Evolutionary conservation across 768 basidiomycete genomes (phyloP).

Genomic region (Lyophyllum shimeji): DNA sequence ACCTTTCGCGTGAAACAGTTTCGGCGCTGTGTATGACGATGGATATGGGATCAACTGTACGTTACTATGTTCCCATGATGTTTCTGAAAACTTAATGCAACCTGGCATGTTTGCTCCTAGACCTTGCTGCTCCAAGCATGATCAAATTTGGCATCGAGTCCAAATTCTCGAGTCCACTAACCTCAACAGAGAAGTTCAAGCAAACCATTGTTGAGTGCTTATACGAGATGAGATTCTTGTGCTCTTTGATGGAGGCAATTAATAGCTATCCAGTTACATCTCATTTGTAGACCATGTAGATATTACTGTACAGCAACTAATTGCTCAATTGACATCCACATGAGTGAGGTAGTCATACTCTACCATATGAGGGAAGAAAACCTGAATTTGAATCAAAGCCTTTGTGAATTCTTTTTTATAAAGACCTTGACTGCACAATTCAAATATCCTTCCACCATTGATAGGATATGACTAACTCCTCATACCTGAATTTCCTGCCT

Average conservation of each 20-base stretch:
- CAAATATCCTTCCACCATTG: conserved; percentile 10
- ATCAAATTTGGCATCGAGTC: conserved; percentile 95
- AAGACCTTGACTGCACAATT: not conserved
- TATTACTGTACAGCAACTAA: not conserved
- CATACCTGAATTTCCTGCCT: not conserved
- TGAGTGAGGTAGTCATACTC: conserved; percentile 5
- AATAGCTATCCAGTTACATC: conserved; percentile 21
- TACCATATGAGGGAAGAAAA: conserved; percentile 9
- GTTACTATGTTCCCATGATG: conserved; percentile 24
- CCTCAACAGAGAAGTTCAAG: conserved; percentile 73
- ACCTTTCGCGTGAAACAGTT: conserved; percentile 38
- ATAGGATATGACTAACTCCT: conserved; percentile 11
- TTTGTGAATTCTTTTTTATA: not conserved
- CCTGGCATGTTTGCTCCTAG: conserved; percentile 36
- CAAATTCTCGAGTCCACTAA: conserved; percentile 66
- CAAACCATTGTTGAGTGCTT: conserved; percentile 59
- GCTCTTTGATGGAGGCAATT: conserved; percentile 28
- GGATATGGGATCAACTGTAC: conserved; percentile 95
- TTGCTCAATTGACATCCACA: not conserved
- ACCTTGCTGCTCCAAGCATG: conserved; percentile 73
- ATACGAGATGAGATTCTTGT: conserved; percentile 65
- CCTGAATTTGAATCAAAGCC: not conserved
- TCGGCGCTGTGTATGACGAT: conserved; percentile 78
- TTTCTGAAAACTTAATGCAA: not conserved
- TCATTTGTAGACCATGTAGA: conserved; percentile 28